phyloP scores from a whole-genome alignment of 257 asterid genomes.

The Nicotiana obtusifolia region DNA sequence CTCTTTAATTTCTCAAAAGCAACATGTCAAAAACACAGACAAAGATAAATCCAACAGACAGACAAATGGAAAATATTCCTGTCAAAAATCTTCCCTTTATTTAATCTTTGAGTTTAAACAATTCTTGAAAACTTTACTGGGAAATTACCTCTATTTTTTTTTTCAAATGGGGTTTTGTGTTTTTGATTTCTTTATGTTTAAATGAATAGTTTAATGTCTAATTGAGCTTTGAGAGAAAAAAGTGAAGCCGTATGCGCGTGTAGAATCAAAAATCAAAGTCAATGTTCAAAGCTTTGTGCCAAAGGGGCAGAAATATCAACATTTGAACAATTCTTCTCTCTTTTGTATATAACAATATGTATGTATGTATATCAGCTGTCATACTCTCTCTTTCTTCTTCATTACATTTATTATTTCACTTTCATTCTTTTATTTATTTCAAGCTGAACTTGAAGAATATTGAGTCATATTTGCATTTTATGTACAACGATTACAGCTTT shows the following conservation, averaged over 20 bases:
- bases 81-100: too few relatives aligned
- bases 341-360: background rate
- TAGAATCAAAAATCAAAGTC: slow-evolving; percentile 43
- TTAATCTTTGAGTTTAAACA: too few relatives aligned
- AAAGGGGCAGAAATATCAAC: slow-evolving; percentile 27
- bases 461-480: background rate
- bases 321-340: slow-evolving; percentile 25
- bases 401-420: background rate
- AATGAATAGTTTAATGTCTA: background rate
- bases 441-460: background rate
- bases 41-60: background rate
- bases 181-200: background rate
- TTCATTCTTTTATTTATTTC: slow-evolving; percentile 6
- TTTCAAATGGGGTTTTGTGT: background rate
- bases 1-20: background rate
- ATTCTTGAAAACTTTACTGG: background rate
- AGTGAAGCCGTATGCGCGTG: slow-evolving; percentile 2
- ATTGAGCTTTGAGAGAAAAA: too few relatives aligned
- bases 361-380: background rate
- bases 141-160: background rate
- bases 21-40: background rate
- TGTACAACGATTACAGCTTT: background rate
- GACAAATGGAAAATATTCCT: background rate
- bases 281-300: slow-evolving; percentile 65
- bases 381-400: slow-evolving; percentile 2